Percentiles rank a stretch among this genome's conserved stretches.
Evolutionary conservation across 2,329 filamentous ascomycete species (phyloP).

Genomic region (Thelonectria discophora): DNA sequence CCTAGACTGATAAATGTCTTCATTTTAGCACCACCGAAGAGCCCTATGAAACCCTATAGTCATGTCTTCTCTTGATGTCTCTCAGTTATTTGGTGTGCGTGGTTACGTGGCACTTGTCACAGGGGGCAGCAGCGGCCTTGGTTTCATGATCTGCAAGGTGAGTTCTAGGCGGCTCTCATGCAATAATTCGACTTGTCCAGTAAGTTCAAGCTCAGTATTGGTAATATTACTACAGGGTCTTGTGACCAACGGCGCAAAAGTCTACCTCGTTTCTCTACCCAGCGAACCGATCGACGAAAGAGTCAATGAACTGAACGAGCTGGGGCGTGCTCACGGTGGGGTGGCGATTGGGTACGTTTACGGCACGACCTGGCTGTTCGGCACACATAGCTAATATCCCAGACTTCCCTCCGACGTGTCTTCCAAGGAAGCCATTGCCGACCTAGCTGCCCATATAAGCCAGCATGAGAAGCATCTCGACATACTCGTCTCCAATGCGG

Average conservation of each 20-base stretch:
- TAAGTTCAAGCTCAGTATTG: background rate
- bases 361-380: no score
- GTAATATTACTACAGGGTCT: slow-evolving; percentile 47
- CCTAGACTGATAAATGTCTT: background rate
- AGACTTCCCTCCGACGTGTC: slow-evolving; percentile 51
- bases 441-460: slow-evolving; percentile 45
- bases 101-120: slow-evolving; percentile 48
- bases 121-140: slow-evolving; percentile 54
- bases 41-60: background rate
- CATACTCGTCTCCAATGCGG: slow-evolving; percentile 59
- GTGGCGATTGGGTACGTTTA: slow-evolving; percentile 49
- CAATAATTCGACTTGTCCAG: no score
- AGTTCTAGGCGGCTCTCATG: background rate
- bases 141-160: slow-evolving; percentile 57
- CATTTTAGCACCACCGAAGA: background rate
- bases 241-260: slow-evolving; percentile 56
- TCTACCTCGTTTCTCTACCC: slow-evolving; percentile 54
- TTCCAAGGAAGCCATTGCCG: slow-evolving; percentile 51
- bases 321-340: slow-evolving; percentile 49
- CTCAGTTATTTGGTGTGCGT: slow-evolving; percentile 40
- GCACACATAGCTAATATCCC: slow-evolving; percentile 5
- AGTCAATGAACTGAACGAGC: slow-evolving; percentile 50
- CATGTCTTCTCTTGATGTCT: slow-evolving; percentile 31
- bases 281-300: slow-evolving; percentile 51
- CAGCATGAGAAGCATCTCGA: slow-evolving; percentile 53